Percentiles rank a stretch among this genome's conserved stretches.
These are phyloP conservation scores for Porcisia hertigi DNA, from an alignment of 208 protist species.

Conservation along the genomic window DNA sequence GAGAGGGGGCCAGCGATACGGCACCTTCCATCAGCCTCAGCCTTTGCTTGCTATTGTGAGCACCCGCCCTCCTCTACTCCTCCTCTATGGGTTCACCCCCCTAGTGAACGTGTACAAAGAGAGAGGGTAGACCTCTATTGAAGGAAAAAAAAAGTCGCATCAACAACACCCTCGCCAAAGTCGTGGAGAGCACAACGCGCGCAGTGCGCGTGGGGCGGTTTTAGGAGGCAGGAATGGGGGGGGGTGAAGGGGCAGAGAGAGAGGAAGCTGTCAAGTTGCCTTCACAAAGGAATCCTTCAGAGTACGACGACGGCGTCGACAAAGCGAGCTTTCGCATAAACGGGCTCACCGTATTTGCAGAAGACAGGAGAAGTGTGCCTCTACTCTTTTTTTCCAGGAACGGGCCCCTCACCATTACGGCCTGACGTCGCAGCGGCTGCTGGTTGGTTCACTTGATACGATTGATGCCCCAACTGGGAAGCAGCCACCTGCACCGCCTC, in stretches of 20 bases:
- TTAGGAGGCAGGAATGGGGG: background rate
- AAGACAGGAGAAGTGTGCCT: background rate
- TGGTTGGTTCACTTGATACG: constrained; percentile 5
- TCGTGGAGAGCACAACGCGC: background rate
- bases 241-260: background rate
- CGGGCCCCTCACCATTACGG: background rate
- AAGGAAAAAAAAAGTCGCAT: background rate
- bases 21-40: background rate
- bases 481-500: constrained; percentile 39
- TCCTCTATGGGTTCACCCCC: background rate
- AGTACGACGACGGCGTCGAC: background rate
- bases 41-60: background rate
- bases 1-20: background rate
- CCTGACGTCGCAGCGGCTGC: background rate
- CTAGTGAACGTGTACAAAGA: background rate
- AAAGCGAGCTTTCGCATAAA: background rate
- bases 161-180: background rate
- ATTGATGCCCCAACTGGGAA: constrained; percentile 24
- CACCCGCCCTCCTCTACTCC: background rate
- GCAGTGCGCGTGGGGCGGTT: background rate
- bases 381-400: background rate
- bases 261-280: background rate
- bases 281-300: background rate
- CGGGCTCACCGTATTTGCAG: background rate
- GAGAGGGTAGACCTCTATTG: background rate